These are phyloP conservation scores for Eucalyptus polyanthemos DNA, from an alignment of 345 rosid species.

Conservation along the genomic window DNA sequence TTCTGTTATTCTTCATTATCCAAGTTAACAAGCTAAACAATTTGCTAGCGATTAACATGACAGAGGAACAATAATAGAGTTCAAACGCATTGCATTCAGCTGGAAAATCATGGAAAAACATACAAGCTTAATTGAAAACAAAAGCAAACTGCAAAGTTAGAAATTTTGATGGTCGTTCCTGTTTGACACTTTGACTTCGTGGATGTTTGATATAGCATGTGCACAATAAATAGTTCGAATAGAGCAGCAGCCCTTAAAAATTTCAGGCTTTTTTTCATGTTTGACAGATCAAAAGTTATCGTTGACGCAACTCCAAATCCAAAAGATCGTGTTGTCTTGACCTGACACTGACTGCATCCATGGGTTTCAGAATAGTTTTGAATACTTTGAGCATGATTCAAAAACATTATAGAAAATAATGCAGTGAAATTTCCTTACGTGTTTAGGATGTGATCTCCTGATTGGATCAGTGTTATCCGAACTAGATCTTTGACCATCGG, in stretches of 20 bases:
- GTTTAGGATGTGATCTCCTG: constrained; percentile 95
- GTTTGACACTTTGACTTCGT: background rate
- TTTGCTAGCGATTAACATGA: background rate
- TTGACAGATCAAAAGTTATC: background rate
- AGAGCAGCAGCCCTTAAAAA: background rate
- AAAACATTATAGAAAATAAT: background rate
- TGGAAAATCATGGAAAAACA: background rate
- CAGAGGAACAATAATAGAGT: background rate
- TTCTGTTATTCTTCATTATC: background rate
- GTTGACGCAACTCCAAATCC: background rate
- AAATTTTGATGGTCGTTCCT: background rate
- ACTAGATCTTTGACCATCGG: constrained; percentile 64
- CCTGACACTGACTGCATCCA: background rate
- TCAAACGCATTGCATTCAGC: background rate
- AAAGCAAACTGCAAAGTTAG: background rate
- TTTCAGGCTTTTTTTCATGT: background rate
- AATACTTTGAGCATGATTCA: background rate
- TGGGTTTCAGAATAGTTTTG: background rate
- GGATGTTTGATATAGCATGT: background rate
- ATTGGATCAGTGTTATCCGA: constrained; percentile 67
- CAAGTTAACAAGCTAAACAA: background rate
- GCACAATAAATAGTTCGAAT: background rate
- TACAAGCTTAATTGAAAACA: background rate
- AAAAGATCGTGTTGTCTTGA: background rate
- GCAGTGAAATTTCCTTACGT: constrained; percentile 27